Percentiles rank a stretch among this genome's conserved stretches.
These are phyloP conservation scores for Globisporangium ultimum DNA, from an alignment of 352 stramenopile species.

Conservation along the genomic window DNA sequence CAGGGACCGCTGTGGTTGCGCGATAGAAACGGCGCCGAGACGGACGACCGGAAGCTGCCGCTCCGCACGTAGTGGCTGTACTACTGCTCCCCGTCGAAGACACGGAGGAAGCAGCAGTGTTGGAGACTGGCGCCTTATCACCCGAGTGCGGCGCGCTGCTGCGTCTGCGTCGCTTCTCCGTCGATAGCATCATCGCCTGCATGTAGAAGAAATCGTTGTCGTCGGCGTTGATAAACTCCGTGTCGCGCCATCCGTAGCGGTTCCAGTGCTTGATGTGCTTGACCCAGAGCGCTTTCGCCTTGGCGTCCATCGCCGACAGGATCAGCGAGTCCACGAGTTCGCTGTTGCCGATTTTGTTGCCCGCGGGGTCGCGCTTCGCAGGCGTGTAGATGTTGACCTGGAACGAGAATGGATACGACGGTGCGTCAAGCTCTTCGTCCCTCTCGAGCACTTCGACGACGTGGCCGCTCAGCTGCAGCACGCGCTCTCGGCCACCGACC, in stretches of 20 bases:
- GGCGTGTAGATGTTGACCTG: constrained; percentile 63
- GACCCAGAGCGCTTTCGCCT: constrained; percentile 55
- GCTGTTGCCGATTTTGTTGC: constrained; percentile 31
- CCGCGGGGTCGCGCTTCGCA: constrained; percentile 21
- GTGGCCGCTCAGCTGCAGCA: constrained; percentile 60
- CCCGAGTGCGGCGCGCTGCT: constrained; percentile 19
- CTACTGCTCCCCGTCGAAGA: not conserved
- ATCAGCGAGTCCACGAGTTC: constrained; percentile 43
- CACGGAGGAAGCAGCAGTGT: not conserved
- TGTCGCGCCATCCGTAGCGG: constrained; percentile 67
- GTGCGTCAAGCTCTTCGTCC: constrained; percentile 35
- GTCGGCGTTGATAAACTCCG: constrained; percentile 33
- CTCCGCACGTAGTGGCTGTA: not conserved
- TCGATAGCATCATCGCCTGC: constrained; percentile 24
- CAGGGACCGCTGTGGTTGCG: not conserved
- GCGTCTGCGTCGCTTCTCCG: constrained; percentile 22
- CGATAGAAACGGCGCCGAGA: not conserved
- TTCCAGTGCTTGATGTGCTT: constrained; percentile 66
- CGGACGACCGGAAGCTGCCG: not conserved
- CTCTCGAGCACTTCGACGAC: constrained; percentile 57
- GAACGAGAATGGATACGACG: constrained; percentile 53
- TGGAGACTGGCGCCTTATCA: not conserved
- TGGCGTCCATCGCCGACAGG: constrained; percentile 42
- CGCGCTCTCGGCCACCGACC: constrained; percentile 19
- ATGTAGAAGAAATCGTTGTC: constrained; percentile 37